A percentile compares a stretch with the other conserved stretches of the same genome.
phyloP scores from a whole-genome alignment of 2,329 filamentous ascomycete genomes.

The Pleoardoris graminearum region DNA sequence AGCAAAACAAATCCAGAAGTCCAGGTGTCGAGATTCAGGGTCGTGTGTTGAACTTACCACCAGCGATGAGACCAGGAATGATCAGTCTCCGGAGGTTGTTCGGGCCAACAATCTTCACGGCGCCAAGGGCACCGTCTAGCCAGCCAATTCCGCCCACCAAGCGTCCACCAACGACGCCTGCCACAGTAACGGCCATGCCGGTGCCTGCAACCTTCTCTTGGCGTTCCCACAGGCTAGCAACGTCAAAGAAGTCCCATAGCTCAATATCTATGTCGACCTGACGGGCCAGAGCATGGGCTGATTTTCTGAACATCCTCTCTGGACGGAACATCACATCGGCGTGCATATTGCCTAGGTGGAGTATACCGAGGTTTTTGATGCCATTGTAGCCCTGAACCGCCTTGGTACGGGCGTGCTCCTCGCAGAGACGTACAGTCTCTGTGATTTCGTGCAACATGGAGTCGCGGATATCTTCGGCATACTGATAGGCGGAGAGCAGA shows the following conservation, averaged over 20 bases:
- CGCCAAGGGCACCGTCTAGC: constrained; percentile 84
- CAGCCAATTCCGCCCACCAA: constrained; percentile 83
- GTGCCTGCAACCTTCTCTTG: constrained; percentile 96
- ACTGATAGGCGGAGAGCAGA: constrained; percentile 81
- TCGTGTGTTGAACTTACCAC: constrained; percentile 79
- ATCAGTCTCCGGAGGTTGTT: constrained; percentile 80
- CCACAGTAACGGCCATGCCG: constrained; percentile 90
- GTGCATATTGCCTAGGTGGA: constrained; percentile 80
- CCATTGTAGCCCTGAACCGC: constrained; percentile 80
- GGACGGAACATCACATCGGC: constrained; percentile 83
- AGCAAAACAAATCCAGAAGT: too few species aligned
- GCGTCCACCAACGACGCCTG: constrained; percentile 80
- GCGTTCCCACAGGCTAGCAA: constrained; percentile 76
- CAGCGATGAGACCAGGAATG: constrained; percentile 75
- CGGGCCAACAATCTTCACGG: constrained; percentile 76
- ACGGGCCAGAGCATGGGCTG: constrained; percentile 77
- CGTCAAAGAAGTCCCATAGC: constrained; percentile 90
- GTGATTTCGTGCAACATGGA: constrained; percentile 91
- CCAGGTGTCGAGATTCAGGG: too few species aligned
- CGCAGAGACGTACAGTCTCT: constrained; percentile 74
- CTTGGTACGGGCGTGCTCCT: constrained; percentile 79
- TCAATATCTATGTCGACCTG: constrained; percentile 89
- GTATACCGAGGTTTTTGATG: constrained; percentile 84
- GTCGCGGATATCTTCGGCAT: constrained; percentile 88
- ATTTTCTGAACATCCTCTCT: constrained; percentile 91